Percentiles rank a stretch among this genome's conserved stretches.
Conservation (phyloP, 768 basidiomycete species). For the Boletus rufocinnamomeus region DNA sequence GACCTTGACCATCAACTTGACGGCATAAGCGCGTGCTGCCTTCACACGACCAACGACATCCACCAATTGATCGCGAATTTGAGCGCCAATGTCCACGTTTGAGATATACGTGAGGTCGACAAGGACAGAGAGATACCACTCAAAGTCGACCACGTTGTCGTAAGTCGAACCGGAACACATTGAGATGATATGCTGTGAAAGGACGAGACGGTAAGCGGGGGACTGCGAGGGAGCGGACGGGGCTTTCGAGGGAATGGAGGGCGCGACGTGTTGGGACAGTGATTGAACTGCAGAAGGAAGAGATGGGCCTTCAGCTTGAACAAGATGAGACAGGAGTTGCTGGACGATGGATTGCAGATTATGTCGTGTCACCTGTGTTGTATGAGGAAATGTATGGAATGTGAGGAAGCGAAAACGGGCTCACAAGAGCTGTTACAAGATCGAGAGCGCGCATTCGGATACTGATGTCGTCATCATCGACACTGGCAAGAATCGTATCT, state of each 20-base stretch:
- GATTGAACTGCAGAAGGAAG: slow-evolving; percentile 59
- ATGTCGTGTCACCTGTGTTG: slow-evolving; percentile 67
- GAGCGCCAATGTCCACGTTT: slow-evolving; percentile 70
- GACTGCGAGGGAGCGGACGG: slow-evolving; percentile 63
- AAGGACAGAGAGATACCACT: slow-evolving; percentile 96
- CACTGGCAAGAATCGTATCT: slow-evolving; percentile 83
- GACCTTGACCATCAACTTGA: slow-evolving; percentile 80
- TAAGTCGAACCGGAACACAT: slow-evolving; percentile 86
- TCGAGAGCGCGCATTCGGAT: slow-evolving; percentile 97
- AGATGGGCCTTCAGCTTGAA: slow-evolving; percentile 53
- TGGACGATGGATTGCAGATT: slow-evolving; percentile 91
- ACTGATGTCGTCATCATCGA: slow-evolving; percentile 92
- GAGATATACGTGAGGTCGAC: slow-evolving; percentile 90
- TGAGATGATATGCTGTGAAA: slow-evolving; percentile 80
- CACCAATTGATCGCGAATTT: slow-evolving; percentile 82
- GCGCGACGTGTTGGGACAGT: slow-evolving; percentile 53
- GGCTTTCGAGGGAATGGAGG: slow-evolving; percentile 40
- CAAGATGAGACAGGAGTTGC: slow-evolving; percentile 85
- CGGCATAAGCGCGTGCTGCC: slow-evolving; percentile 73
- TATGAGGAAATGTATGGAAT: background rate
- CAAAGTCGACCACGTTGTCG: slow-evolving; percentile 87
- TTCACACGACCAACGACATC: slow-evolving; percentile 85
- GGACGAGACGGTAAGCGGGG: slow-evolving; percentile 80
- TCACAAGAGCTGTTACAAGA: slow-evolving; percentile 89
- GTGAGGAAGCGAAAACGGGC: slow-evolving; percentile 14